Percentiles rank a stretch among this genome's conserved stretches.
These are phyloP conservation scores for Agrocybe pediades DNA, from an alignment of 768 basidiomycete species.

Conservation along the genomic window DNA sequence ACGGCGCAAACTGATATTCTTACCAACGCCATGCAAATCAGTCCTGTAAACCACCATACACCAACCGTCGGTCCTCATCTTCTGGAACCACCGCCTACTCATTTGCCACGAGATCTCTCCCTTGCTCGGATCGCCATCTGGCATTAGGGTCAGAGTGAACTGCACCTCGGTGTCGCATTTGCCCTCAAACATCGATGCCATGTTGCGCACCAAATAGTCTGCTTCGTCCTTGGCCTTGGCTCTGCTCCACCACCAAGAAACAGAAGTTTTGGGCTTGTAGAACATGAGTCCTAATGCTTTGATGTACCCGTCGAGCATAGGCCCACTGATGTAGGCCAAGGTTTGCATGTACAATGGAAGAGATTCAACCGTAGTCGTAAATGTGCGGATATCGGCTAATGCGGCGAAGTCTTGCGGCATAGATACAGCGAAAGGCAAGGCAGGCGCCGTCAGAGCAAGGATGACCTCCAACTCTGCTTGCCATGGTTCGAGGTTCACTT, in stretches of 20 bases:
- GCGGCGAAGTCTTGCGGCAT: constrained; percentile 7
- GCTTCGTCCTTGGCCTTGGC: neutral
- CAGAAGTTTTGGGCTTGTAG: too few species aligned
- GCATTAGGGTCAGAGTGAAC: constrained; percentile 14
- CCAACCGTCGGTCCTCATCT: constrained; percentile 20
- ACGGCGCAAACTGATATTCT: too few species aligned
- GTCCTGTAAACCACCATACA: constrained; percentile 19
- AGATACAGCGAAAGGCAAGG: constrained; percentile 17
- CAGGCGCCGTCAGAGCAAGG: constrained; percentile 7
- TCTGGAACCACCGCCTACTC: constrained; percentile 20
- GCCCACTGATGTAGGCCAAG: neutral
- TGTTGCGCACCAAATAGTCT: neutral
- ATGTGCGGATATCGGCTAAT: constrained; percentile 6
- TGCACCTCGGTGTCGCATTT: constrained; percentile 13
- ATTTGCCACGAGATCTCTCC: constrained; percentile 20
- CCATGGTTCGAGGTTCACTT: constrained; percentile 18
- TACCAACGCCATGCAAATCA: constrained; percentile 14
- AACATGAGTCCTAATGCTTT: constrained; percentile 16
- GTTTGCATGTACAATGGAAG: neutral
- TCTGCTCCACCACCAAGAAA: too few species aligned
- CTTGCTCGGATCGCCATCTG: constrained; percentile 12
- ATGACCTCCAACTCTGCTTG: constrained; percentile 17
- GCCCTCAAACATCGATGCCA: constrained; percentile 11
- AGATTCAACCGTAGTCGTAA: neutral
- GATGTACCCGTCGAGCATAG: constrained; percentile 7